These are phyloP conservation scores for Handroanthus guayacan DNA, from an alignment of 257 asterid species.

Conservation along the genomic window DNA sequence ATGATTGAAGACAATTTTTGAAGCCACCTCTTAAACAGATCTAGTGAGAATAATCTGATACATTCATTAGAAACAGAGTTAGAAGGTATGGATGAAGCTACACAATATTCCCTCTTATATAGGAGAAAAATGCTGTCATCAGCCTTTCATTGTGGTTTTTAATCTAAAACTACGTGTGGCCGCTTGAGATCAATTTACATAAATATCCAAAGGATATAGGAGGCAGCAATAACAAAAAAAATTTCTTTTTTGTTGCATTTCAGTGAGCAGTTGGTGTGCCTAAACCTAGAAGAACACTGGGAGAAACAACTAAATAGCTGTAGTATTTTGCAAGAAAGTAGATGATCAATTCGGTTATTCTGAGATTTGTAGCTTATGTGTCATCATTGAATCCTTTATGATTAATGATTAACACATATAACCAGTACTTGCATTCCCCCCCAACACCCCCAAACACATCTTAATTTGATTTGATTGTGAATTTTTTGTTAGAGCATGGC, in stretches of 20 bases:
- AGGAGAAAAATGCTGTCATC: background rate
- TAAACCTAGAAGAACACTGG: constrained; percentile 21
- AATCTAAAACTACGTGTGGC: background rate
- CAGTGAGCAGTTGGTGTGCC: background rate
- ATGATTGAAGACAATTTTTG: constrained; percentile 5
- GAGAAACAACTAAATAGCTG: background rate
- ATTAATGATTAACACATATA: background rate
- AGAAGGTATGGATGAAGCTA: constrained; percentile 10
- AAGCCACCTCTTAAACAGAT: background rate
- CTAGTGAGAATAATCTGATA: background rate
- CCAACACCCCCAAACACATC: background rate
- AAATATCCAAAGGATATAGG: background rate
- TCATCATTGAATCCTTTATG: constrained; percentile 2
- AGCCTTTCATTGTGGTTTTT: background rate
- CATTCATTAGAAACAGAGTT: background rate
- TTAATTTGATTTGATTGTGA: constrained; percentile 12
- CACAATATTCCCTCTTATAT: constrained; percentile 11
- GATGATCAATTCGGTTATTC: constrained; percentile 3
- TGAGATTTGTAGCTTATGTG: background rate
- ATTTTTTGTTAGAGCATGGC: background rate
- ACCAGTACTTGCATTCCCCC: background rate
- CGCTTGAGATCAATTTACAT: background rate
- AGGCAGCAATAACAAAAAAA: background rate
- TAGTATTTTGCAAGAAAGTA: constrained; percentile 3
- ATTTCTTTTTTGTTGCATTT: constrained; percentile 1